Evolutionary conservation across 257 asterid genomes (phyloP).

Genomic region (Salvia hispanica): DNA sequence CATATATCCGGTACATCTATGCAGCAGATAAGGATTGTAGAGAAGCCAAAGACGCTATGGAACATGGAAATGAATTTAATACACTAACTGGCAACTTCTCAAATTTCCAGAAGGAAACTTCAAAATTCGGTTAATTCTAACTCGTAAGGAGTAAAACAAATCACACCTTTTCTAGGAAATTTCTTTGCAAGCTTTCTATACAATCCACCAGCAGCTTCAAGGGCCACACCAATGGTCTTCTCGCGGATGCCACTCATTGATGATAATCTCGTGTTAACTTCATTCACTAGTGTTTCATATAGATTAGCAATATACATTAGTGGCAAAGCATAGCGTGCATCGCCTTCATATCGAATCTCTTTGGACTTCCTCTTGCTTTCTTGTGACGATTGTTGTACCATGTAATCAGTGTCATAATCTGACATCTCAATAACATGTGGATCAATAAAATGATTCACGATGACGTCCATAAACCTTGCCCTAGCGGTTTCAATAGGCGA

Average conservation of each 20-base stretch:
- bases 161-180: conserved; percentile 84
- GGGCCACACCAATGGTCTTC: conserved; percentile 93
- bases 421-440: conserved; percentile 66
- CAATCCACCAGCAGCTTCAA: conserved; percentile 99
- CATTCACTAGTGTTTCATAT: conserved; percentile 88
- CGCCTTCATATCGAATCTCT: conserved; percentile 81
- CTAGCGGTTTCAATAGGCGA: conserved; percentile 96
- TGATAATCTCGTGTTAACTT: conserved; percentile 76
- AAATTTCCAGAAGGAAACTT: neutral
- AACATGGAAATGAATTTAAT: too few relatives aligned
- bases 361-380: conserved; percentile 71
- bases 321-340: conserved; percentile 84
- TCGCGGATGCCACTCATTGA: conserved; percentile 81
- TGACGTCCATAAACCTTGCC: conserved; percentile 79
- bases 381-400: conserved; percentile 60
- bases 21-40: neutral
- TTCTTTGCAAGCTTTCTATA: conserved; percentile 92
- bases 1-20: neutral
- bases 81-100: too few relatives aligned
- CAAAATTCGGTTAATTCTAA: conserved; percentile 6
- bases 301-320: conserved; percentile 92
- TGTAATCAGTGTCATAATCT: conserved; percentile 68
- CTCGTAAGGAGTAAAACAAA: conserved; percentile 9
- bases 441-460: conserved; percentile 73
- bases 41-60: neutral